A percentile compares a stretch with the other conserved stretches of the same genome.
phyloP scores from a whole-genome alignment of 2,329 filamentous ascomycete genomes.

The Nemania sp. region DNA sequence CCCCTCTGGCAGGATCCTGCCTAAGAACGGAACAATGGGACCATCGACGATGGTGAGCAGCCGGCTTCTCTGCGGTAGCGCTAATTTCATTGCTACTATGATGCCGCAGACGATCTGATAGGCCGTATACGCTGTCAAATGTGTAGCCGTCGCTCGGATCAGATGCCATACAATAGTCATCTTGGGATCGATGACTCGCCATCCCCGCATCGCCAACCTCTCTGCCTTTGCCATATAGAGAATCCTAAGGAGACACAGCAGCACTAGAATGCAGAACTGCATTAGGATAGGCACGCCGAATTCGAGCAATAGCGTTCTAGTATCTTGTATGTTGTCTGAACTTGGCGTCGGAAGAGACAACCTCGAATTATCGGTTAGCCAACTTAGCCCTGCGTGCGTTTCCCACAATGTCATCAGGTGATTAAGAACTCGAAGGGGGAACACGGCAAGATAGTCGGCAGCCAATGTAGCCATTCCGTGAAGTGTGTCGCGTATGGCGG shows the following conservation, averaged over 20 bases:
- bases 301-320: slow-evolving; percentile 22
- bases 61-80: neutral
- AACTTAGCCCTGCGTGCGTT: too few species aligned
- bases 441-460: slow-evolving; percentile 10
- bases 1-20: slow-evolving; percentile 6
- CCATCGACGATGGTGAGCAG: neutral
- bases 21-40: slow-evolving; percentile 2
- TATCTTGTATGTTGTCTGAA: neutral
- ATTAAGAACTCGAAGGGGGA: too few species aligned
- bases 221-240: slow-evolving; percentile 29
- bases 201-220: slow-evolving; percentile 19
- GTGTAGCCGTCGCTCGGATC: slow-evolving; percentile 32
- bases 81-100: slow-evolving; percentile 1
- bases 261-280: slow-evolving; percentile 26
- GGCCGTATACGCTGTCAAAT: slow-evolving; percentile 33
- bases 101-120: slow-evolving; percentile 31
- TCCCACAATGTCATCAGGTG: too few species aligned
- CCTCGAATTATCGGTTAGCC: too few species aligned
- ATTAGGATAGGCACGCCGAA: slow-evolving; percentile 23
- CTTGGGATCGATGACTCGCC: slow-evolving; percentile 17
- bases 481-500: slow-evolving; percentile 8
- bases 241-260: slow-evolving; percentile 29
- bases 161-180: slow-evolving; percentile 25
- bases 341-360: slow-evolving; percentile 25
- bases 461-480: neutral